Percentiles rank a stretch among this genome's conserved stretches.
These are phyloP conservation scores for Acer saccharum DNA, from an alignment of 345 rosid genomes.

Conservation along the genomic window DNA sequence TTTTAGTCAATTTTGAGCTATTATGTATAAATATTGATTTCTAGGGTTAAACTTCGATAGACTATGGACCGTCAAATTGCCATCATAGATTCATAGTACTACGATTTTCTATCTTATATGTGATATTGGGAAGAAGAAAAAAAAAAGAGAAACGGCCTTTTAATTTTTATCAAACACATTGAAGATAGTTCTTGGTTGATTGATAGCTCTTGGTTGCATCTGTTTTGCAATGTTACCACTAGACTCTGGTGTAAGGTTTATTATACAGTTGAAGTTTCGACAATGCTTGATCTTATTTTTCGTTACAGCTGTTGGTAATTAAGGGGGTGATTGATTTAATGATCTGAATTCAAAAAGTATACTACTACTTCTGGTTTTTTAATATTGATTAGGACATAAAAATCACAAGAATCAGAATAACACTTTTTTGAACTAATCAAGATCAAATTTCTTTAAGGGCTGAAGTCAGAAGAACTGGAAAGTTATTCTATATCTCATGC, in stretches of 20 bases:
- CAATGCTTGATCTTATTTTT: neutral
- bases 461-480: neutral
- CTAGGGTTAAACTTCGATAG: neutral
- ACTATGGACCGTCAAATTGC: neutral
- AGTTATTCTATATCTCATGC: neutral
- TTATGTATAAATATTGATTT: neutral
- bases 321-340: neutral
- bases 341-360: neutral
- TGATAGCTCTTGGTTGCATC: too few species aligned
- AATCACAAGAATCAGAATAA: neutral
- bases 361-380: neutral
- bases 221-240: neutral
- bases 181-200: constrained; percentile 5
- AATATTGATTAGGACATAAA: neutral
- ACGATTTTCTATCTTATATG: neutral
- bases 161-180: neutral
- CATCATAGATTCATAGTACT: neutral
- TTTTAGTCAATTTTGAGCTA: neutral
- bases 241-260: neutral
- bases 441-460: neutral
- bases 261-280: neutral
- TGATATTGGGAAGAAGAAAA: neutral
- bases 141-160: neutral
- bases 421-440: neutral
- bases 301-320: neutral